A percentile compares a stretch with the other conserved stretches of the same genome.
Conservation (phyloP, 176 grass and related monocot species). For the Poa pratensis region DNA sequence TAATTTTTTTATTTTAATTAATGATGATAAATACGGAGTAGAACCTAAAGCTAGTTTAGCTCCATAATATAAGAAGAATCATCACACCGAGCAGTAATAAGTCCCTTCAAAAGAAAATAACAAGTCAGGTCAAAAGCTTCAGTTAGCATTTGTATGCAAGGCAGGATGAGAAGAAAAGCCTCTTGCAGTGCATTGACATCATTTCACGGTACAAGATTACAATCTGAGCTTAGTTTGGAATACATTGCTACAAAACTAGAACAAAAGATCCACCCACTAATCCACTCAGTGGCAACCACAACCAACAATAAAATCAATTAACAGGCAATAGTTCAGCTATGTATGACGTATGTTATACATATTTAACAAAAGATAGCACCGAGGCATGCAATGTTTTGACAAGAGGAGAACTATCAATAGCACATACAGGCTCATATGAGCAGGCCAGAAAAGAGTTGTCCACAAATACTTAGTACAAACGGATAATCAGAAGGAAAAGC, state of each 20-base stretch:
- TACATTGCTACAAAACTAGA: too few relatives aligned
- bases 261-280: too few relatives aligned
- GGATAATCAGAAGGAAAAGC: not conserved
- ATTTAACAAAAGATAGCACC: not conserved
- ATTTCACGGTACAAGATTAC: not conserved
- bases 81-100: not conserved
- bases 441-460: not conserved
- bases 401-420: not conserved
- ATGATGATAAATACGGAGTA: too few relatives aligned
- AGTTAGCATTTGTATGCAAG: not conserved
- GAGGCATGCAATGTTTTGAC: not conserved
- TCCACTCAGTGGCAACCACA: too few relatives aligned
- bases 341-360: not conserved
- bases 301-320: not conserved
- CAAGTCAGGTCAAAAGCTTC: not conserved
- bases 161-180: not conserved
- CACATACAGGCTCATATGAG: not conserved
- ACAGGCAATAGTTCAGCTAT: not conserved
- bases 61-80: not conserved
- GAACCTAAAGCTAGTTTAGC: too few relatives aligned
- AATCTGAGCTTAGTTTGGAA: too few relatives aligned
- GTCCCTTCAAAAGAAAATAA: not conserved
- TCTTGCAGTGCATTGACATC: not conserved
- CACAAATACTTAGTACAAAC: not conserved
- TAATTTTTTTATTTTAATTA: too few relatives aligned